phyloP scores from a whole-genome alignment of 306 rosid species.

The Benincasa hispida region DNA sequence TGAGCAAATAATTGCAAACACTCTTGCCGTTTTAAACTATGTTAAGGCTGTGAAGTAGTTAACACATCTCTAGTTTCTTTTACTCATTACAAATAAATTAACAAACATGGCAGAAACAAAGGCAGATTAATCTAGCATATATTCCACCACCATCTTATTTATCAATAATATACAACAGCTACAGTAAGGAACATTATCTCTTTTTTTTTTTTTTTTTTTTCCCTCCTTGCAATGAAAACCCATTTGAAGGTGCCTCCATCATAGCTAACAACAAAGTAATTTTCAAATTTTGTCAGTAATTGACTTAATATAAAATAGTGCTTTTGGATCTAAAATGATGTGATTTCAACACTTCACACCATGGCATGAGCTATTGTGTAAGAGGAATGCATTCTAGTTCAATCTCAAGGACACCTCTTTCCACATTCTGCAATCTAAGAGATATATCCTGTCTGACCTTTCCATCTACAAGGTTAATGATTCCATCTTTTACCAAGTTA shows the following conservation, averaged over 20 bases:
- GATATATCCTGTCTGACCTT: constrained; percentile 56
- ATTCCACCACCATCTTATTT: background rate
- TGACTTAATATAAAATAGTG: background rate
- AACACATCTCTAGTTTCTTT: background rate
- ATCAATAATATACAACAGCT: background rate
- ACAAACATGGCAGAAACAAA: background rate
- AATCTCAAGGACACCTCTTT: constrained; percentile 66
- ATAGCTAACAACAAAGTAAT: background rate
- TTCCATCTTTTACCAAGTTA: constrained; percentile 43
- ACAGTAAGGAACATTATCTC: background rate
- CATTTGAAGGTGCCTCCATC: background rate
- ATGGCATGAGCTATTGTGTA: constrained; percentile 33
- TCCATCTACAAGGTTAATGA: constrained; percentile 53
- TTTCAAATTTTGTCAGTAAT: background rate
- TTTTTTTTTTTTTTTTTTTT: background rate
- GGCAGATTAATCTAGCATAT: background rate
- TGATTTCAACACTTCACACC: background rate
- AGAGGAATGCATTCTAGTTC: constrained; percentile 88
- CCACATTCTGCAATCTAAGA: constrained; percentile 65
- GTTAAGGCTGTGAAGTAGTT: background rate
- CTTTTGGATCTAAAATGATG: background rate
- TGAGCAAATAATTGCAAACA: background rate
- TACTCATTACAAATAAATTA: background rate
- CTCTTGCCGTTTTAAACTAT: background rate
- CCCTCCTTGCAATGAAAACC: background rate